Percentiles rank a stretch among this genome's conserved stretches.
These are phyloP conservation scores for Chaetomium sp. DNA, from an alignment of 2,329 filamentous ascomycete species.

Conservation along the genomic window DNA sequence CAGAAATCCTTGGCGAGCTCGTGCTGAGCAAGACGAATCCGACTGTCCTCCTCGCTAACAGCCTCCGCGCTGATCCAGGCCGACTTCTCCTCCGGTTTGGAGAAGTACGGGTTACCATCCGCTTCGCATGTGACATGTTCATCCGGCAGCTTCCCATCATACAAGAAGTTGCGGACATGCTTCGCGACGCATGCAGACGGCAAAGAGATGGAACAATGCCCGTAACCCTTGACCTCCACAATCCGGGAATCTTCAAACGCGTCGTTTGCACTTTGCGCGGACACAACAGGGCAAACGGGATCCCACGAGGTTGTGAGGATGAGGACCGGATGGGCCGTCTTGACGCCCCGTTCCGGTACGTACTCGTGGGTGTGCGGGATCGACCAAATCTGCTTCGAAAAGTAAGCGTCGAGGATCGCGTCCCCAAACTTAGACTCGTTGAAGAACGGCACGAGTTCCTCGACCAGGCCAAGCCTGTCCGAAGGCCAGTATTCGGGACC, in stretches of 20 bases:
- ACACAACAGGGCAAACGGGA: slow-evolving; percentile 46
- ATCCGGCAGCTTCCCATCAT: slow-evolving; percentile 33
- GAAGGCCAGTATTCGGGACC: slow-evolving; percentile 31
- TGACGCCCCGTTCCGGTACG: slow-evolving; percentile 25
- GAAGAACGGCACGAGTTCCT: slow-evolving; percentile 30
- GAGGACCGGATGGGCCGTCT: slow-evolving; percentile 45
- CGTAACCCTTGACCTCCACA: slow-evolving; percentile 37
- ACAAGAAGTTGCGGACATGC: slow-evolving; percentile 33
- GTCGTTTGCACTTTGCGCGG: slow-evolving; percentile 31
- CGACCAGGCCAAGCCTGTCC: slow-evolving; percentile 28
- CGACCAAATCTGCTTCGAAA: slow-evolving; percentile 28
- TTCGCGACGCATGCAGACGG: slow-evolving; percentile 32
- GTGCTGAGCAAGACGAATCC: slow-evolving; percentile 15
- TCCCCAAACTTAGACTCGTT: slow-evolving; percentile 29
- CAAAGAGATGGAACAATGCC: slow-evolving; percentile 35
- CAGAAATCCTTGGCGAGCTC: slow-evolving; percentile 14
- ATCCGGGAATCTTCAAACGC: slow-evolving; percentile 34
- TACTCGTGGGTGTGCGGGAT: slow-evolving; percentile 28
- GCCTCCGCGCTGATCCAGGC: not conserved
- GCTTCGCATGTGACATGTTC: slow-evolving; percentile 32
- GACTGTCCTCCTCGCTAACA: slow-evolving; percentile 6
- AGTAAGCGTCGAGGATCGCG: slow-evolving; percentile 22
- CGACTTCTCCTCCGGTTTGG: slow-evolving; percentile 23
- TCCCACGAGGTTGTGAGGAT: slow-evolving; percentile 51
- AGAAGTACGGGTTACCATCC: slow-evolving; percentile 34